Evolutionary conservation across 2,329 filamentous ascomycete genomes (phyloP).

Genomic region (Aschersonia sp.): DNA sequence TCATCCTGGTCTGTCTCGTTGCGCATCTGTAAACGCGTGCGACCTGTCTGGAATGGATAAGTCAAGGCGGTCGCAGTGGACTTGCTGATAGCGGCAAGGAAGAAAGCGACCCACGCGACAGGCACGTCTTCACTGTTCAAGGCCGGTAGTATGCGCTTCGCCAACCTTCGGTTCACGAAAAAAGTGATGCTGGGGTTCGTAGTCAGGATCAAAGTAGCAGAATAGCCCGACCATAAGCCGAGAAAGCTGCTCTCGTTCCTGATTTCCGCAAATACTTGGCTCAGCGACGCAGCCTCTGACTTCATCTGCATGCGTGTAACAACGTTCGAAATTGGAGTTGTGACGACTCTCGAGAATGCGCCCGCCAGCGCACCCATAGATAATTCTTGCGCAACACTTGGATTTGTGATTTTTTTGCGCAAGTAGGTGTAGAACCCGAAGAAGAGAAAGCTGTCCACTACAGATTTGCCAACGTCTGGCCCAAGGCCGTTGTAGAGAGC

Average conservation of each 20-base stretch:
- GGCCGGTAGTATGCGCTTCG: slow-evolving; percentile 39
- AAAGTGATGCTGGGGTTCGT: slow-evolving; percentile 81
- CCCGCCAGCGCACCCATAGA: slow-evolving; percentile 60
- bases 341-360: slow-evolving; percentile 59
- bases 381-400: slow-evolving; percentile 59
- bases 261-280: slow-evolving; percentile 50
- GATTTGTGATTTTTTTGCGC: slow-evolving; percentile 21
- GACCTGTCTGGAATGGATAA: slow-evolving; percentile 79
- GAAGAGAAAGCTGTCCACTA: slow-evolving; percentile 70
- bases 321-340: slow-evolving; percentile 69
- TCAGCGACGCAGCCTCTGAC: slow-evolving; percentile 26
- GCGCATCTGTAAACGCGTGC: slow-evolving; percentile 58
- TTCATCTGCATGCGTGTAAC: slow-evolving; percentile 71
- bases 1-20: slow-evolving; percentile 11
- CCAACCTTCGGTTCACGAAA: slow-evolving; percentile 61
- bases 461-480: slow-evolving; percentile 51
- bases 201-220: slow-evolving; percentile 63
- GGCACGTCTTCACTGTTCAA: slow-evolving; percentile 27
- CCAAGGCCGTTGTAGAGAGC: slow-evolving; percentile 57
- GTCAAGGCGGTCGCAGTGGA: slow-evolving; percentile 61
- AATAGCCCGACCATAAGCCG: slow-evolving; percentile 83
- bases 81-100: slow-evolving; percentile 63
- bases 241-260: slow-evolving; percentile 51
- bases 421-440: slow-evolving; percentile 62
- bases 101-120: slow-evolving; percentile 24